A percentile compares a stretch with the other conserved stretches of the same genome.
phyloP scores from a whole-genome alignment of 1,284 basidiomycete species.

The Trichosporon faecale region DNA sequence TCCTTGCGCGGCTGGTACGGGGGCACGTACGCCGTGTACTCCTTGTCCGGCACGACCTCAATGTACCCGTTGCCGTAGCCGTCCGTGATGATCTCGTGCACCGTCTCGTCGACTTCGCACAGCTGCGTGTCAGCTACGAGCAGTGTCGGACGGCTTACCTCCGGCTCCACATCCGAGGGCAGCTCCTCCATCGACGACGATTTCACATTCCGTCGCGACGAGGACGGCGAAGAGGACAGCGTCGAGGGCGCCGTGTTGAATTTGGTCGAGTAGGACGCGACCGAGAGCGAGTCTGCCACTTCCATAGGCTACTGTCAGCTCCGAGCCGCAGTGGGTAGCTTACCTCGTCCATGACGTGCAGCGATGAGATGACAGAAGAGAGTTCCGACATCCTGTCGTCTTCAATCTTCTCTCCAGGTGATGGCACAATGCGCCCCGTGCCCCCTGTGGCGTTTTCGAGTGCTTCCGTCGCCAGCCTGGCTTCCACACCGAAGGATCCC shows the following conservation, averaged over 20 bases:
- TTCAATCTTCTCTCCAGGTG: background rate
- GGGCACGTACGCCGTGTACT: slow-evolving; percentile 13
- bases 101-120: slow-evolving; percentile 13
- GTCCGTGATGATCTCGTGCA: background rate
- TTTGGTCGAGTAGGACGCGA: background rate
- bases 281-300: background rate
- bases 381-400: slow-evolving; percentile 4
- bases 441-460: slow-evolving; percentile 6
- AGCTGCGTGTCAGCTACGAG: background rate
- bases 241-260: background rate
- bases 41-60: background rate
- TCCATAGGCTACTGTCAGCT: background rate
- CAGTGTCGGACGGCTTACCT: background rate
- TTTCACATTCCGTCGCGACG: background rate
- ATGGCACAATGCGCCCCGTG: background rate
- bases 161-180: slow-evolving; percentile 13
- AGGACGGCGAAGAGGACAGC: background rate
- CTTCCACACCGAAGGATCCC: background rate
- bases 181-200: background rate
- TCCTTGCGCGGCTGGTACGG: slow-evolving; percentile 16
- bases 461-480: background rate
- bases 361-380: slow-evolving; percentile 3
- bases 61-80: slow-evolving; percentile 4
- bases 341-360: slow-evolving; percentile 9
- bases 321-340: background rate